These are phyloP conservation scores for Tephrocybe sp. DNA, from an alignment of 768 basidiomycete species.

Conservation along the genomic window DNA sequence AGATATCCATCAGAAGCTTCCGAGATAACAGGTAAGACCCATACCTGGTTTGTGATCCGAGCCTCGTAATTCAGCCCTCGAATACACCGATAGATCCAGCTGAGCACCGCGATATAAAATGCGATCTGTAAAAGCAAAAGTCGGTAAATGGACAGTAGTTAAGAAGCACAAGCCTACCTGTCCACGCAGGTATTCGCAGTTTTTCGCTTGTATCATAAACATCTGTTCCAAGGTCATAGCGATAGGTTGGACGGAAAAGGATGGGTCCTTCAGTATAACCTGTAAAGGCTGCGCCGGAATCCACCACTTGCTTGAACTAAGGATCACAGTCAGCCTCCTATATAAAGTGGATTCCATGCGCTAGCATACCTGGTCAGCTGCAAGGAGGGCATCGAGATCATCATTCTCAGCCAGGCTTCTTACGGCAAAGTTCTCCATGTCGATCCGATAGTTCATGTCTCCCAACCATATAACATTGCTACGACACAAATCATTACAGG, in stretches of 20 bases:
- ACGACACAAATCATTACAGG: background rate
- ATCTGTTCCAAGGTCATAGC: conserved; percentile 82
- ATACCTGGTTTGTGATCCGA: conserved; percentile 95
- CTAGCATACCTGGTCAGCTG: conserved; percentile 78
- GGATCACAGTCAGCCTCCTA: conserved; percentile 6
- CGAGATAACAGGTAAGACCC: background rate
- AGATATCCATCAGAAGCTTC: conserved; percentile 1
- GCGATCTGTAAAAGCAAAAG: conserved; percentile 63
- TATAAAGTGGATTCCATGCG: background rate
- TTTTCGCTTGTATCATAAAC: conserved; percentile 96
- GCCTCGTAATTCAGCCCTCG: conserved; percentile 80
- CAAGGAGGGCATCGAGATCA: conserved; percentile 72
- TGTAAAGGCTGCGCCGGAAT: conserved; percentile 68
- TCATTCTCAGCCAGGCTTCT: conserved; percentile 62
- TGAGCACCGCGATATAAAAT: conserved; percentile 77
- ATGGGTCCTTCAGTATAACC: conserved; percentile 90
- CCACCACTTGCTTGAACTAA: conserved; percentile 75
- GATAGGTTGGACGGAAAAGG: conserved; percentile 93
- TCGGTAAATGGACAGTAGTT: background rate
- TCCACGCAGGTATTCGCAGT: conserved; percentile 96
- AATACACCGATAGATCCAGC: conserved; percentile 78
- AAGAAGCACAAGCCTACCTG: conserved; percentile 52
- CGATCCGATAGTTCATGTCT: conserved; percentile 94
- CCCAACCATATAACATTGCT: conserved; percentile 94
- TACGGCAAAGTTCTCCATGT: conserved; percentile 81